Evolutionary conservation across 768 basidiomycete genomes (phyloP).

Genomic region (Amanita muscaria): DNA sequence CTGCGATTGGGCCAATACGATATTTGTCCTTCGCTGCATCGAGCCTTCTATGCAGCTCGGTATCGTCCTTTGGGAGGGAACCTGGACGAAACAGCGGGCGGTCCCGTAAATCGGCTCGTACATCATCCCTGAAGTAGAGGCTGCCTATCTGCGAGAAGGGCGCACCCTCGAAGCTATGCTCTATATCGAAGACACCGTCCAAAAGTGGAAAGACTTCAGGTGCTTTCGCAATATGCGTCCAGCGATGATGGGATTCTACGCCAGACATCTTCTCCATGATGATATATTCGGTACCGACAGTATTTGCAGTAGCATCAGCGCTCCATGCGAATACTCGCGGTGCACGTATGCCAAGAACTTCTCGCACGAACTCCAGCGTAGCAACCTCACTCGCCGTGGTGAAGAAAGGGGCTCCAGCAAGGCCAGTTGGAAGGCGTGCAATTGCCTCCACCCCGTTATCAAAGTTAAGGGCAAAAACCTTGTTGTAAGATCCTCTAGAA

Average conservation of each 20-base stretch:
- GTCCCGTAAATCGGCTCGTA: conserved; percentile 10
- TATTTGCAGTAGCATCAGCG: conserved; percentile 14
- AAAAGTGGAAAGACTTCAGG: conserved; percentile 10
- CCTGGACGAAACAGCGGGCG: conserved; percentile 11
- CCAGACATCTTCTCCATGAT: conserved; percentile 24
- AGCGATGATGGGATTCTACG: conserved; percentile 14
- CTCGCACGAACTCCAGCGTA: conserved; percentile 24
- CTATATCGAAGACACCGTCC: conserved; percentile 14
- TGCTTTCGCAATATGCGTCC: conserved; percentile 9
- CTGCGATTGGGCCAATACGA: conserved; percentile 21
- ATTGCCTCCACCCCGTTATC: conserved; percentile 14
- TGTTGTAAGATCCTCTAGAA: conserved; percentile 13
- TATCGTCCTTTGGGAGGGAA: not conserved
- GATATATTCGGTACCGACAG: conserved; percentile 25
- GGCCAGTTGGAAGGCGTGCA: conserved; percentile 14
- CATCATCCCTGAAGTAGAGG: conserved; percentile 26
- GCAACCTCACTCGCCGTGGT: conserved; percentile 29
- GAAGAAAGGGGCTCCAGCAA: conserved; percentile 20
- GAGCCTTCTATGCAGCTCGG: conserved; percentile 2
- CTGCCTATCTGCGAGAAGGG: conserved; percentile 26
- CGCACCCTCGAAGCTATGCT: conserved; percentile 12
- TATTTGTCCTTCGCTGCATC: conserved; percentile 14
- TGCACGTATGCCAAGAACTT: conserved; percentile 18
- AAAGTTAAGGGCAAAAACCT: conserved; percentile 12
- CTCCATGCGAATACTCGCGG: conserved; percentile 24